phyloP scores from a whole-genome alignment of 1,284 basidiomycete species.

The Xanthoconium separans region DNA sequence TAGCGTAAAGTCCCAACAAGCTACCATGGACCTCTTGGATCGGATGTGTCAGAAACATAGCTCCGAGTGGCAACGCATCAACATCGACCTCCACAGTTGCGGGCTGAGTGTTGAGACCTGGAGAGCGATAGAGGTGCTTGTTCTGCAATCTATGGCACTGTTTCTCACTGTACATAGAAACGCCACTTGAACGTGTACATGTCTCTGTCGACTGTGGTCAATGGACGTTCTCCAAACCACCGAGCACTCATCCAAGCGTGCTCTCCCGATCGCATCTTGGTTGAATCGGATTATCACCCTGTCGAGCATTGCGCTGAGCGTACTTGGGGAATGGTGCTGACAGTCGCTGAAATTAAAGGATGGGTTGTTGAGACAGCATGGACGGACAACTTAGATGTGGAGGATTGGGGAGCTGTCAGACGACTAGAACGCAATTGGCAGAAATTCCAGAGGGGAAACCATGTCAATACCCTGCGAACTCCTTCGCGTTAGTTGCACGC shows the following conservation, averaged over 20 bases:
- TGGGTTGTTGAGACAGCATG: slow-evolving; percentile 67
- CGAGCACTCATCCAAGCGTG: slow-evolving; percentile 58
- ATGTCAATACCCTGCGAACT: slow-evolving; percentile 23
- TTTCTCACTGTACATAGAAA: slow-evolving; percentile 43
- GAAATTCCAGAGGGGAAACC: slow-evolving; percentile 50
- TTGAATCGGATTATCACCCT: slow-evolving; percentile 74
- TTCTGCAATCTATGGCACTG: neutral
- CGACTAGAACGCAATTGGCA: slow-evolving; percentile 68
- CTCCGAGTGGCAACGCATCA: slow-evolving; percentile 56
- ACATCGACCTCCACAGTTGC: slow-evolving; percentile 77
- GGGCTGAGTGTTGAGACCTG: slow-evolving; percentile 69
- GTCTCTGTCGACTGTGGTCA: slow-evolving; percentile 78
- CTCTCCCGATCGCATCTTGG: slow-evolving; percentile 62
- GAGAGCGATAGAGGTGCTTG: slow-evolving; percentile 59
- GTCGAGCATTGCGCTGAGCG: slow-evolving; percentile 49
- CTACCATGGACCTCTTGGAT: slow-evolving; percentile 60
- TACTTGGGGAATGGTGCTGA: slow-evolving; percentile 70
- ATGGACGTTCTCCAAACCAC: slow-evolving; percentile 62
- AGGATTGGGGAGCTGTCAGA: slow-evolving; percentile 61
- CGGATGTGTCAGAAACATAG: slow-evolving; percentile 53
- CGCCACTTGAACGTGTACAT: slow-evolving; percentile 69
- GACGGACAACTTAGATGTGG: slow-evolving; percentile 39
- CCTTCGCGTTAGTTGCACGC: neutral
- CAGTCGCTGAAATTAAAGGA: slow-evolving; percentile 59
- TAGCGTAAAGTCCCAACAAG: slow-evolving; percentile 70